phyloP scores from a whole-genome alignment of 108 stramenopile genomes.

The Skeletonema marinoi region DNA sequence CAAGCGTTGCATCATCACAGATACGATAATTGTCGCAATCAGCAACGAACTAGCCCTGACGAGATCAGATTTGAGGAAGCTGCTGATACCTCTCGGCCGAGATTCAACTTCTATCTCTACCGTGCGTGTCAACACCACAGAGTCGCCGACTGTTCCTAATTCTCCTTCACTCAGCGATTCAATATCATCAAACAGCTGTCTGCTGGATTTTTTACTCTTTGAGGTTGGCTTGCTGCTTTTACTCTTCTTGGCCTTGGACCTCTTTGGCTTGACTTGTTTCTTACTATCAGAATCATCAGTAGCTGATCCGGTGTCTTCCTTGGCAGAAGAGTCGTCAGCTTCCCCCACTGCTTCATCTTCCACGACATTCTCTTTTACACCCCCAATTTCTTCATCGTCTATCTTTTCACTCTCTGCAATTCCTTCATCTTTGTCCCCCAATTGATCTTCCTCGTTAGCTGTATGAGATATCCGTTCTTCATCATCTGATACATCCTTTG shows the following conservation, averaged over 20 bases:
- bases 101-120: slow-evolving; percentile 7
- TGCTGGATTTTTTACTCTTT: background rate
- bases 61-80: slow-evolving; percentile 32
- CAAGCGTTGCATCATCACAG: slow-evolving; percentile 26
- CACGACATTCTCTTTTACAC: background rate
- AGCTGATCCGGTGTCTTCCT: background rate
- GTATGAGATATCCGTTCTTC: background rate
- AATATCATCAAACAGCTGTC: background rate
- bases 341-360: background rate
- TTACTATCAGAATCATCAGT: background rate
- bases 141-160: background rate
- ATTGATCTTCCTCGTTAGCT: background rate
- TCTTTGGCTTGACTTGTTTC: background rate
- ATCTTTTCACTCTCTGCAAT: background rate
- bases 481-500: background rate
- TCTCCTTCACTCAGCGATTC: background rate
- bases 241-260: background rate
- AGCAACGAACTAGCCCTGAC: slow-evolving; percentile 26
- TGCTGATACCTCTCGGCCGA: slow-evolving; percentile 10
- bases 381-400: background rate
- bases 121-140: slow-evolving; percentile 6
- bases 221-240: background rate
- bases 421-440: background rate
- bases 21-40: slow-evolving; percentile 33
- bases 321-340: background rate